Evolutionary conservation across 345 rosid genomes (phyloP).

Genomic region (Nephelium lappaceum): DNA sequence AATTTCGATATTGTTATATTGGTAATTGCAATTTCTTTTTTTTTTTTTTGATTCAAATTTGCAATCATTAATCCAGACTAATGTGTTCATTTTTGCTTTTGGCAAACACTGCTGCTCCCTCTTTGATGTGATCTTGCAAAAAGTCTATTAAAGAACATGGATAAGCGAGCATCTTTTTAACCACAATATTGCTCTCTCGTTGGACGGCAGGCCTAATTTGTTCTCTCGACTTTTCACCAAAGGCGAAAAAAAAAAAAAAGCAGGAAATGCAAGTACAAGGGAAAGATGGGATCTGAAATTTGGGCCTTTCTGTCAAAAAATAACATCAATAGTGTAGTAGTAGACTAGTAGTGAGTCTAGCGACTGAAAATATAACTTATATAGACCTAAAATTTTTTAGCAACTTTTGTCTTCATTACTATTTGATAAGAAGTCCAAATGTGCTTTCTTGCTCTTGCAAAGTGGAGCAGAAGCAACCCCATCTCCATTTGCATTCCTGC

Average conservation of each 20-base stretch:
- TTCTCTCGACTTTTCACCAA: not conserved
- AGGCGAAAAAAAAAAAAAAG: no score
- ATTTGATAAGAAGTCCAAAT: not conserved
- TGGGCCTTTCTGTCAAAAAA: not conserved
- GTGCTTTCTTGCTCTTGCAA: not conserved
- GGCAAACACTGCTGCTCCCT: not conserved
- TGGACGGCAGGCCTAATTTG: not conserved
- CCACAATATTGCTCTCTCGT: not conserved
- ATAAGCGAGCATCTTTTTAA: not conserved
- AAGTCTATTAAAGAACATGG: not conserved
- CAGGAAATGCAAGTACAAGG: not conserved
- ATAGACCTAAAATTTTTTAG: not conserved
- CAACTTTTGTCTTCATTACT: not conserved
- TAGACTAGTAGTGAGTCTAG: not conserved
- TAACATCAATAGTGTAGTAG: not conserved
- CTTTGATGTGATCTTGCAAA: not conserved
- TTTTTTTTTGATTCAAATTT: not conserved
- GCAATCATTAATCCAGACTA: not conserved
- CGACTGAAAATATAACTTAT: no score
- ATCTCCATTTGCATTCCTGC: constrained; percentile 7
- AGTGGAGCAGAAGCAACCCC: constrained; percentile 4
- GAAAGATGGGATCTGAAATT: not conserved
- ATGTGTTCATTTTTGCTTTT: not conserved
- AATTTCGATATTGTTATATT: not conserved
- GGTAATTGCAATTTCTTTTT: not conserved